Conservation (phyloP, 306 rosid species). For the Citrullus colocynthis region DNA sequence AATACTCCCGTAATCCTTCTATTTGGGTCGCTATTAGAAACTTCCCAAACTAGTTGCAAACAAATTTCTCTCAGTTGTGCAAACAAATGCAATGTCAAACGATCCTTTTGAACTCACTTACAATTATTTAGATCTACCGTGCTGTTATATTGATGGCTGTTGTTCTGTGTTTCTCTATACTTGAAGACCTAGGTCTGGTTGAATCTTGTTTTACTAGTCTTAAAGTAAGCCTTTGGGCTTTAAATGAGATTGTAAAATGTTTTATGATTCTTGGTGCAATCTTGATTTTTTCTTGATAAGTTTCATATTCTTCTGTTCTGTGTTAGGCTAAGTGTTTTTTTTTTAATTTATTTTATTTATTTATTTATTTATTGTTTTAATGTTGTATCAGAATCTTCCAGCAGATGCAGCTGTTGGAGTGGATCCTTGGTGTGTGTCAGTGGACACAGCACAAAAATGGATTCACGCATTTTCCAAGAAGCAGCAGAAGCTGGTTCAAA, state of each 20-base stretch:
- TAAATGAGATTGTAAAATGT: neutral
- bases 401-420: conserved; percentile 63
- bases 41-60: neutral
- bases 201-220: neutral
- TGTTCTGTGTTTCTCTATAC: neutral
- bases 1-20: neutral
- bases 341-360: too few species aligned
- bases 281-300: neutral
- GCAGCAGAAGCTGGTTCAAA: conserved; percentile 74
- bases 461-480: conserved; percentile 49
- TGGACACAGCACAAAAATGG: conserved; percentile 80
- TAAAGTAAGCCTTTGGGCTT: neutral
- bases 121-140: neutral
- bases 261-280: neutral
- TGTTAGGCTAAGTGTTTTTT: neutral
- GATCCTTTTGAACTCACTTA: neutral
- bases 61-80: neutral
- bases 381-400: conserved; percentile 51
- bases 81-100: neutral
- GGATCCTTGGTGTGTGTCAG: conserved; percentile 90
- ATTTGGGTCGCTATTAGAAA: neutral
- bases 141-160: neutral
- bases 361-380: neutral
- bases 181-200: neutral
- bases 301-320: neutral